phyloP scores from a whole-genome alignment of 2,329 filamentous ascomycete species.

The Fusarium proliferatum region DNA sequence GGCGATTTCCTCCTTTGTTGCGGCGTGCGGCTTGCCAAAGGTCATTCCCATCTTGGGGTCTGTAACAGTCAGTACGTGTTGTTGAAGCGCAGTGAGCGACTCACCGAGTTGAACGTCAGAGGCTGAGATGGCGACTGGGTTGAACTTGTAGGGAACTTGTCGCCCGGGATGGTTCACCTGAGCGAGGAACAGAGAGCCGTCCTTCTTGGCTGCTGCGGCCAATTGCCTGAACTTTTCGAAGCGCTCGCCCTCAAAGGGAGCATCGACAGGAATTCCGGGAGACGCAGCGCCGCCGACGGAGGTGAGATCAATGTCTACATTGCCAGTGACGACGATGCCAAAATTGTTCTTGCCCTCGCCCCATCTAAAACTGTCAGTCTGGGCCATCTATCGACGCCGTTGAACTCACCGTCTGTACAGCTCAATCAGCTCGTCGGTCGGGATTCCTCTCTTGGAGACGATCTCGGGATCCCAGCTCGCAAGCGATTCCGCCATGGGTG shows the following conservation, averaged over 20 bases:
- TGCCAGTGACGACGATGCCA: slow-evolving; percentile 70
- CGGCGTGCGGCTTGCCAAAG: slow-evolving; percentile 63
- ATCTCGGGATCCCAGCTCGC: slow-evolving; percentile 69
- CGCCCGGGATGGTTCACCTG: slow-evolving; percentile 64
- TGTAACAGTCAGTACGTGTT: not conserved
- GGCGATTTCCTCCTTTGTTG: slow-evolving; percentile 66
- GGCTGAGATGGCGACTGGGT: slow-evolving; percentile 55
- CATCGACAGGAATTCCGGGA: slow-evolving; percentile 66
- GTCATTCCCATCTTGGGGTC: slow-evolving; percentile 43
- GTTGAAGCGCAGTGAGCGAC: not conserved
- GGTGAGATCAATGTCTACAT: slow-evolving; percentile 72
- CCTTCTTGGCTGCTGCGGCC: slow-evolving; percentile 64
- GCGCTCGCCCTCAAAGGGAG: slow-evolving; percentile 63
- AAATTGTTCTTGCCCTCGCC: slow-evolving; percentile 64
- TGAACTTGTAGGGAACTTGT: slow-evolving; percentile 53
- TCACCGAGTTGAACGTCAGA: slow-evolving; percentile 52
- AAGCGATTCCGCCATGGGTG: slow-evolving; percentile 73
- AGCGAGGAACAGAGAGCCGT: slow-evolving; percentile 69
- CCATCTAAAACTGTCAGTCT: slow-evolving; percentile 25
- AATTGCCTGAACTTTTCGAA: slow-evolving; percentile 72
- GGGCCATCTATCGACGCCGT: accelerated
- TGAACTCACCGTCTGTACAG: slow-evolving; percentile 67
- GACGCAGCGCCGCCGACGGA: slow-evolving; percentile 66
- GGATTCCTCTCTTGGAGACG: slow-evolving; percentile 59
- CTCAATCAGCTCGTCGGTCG: slow-evolving; percentile 57